These are phyloP conservation scores for Talinum fruticosum DNA, from an alignment of 148 eudicot genomes.

Conservation along the genomic window DNA sequence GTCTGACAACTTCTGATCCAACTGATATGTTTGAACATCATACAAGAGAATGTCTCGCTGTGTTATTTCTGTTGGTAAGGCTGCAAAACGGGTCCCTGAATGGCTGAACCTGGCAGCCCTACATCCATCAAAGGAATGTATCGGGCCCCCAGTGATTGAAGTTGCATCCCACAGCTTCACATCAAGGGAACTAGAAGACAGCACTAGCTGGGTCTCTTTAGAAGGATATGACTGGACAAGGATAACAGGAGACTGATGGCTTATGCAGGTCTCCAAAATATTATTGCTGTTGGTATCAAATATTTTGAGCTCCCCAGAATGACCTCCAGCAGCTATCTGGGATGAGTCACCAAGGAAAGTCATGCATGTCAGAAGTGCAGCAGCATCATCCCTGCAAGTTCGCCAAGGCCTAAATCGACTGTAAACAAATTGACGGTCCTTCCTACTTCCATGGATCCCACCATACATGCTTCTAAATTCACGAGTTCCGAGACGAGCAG, in stretches of 20 bases:
- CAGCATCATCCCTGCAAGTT: constrained; percentile 79
- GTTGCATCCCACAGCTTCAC: constrained; percentile 91
- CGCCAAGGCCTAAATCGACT: constrained; percentile 93
- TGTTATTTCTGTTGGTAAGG: constrained; percentile 64
- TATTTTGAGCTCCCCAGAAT: constrained; percentile 84
- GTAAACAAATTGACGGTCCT: constrained; percentile 91
- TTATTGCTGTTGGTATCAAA: constrained; percentile 71
- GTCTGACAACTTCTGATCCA: constrained; percentile 67
- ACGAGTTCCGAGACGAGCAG: constrained; percentile 83
- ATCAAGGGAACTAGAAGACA: constrained; percentile 80
- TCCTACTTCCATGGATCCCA: constrained; percentile 74
- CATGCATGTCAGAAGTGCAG: constrained; percentile 69
- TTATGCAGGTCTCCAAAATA: constrained; percentile 62
- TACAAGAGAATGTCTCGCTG: constrained; percentile 72
- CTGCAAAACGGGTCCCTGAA: constrained; percentile 66
- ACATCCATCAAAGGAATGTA: constrained; percentile 74
- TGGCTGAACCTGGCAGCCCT: constrained; percentile 74
- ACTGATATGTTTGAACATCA: constrained; percentile 63
- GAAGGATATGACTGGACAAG: constrained; percentile 60
- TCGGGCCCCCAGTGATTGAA: constrained; percentile 74
- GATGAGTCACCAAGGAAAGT: constrained; percentile 86
- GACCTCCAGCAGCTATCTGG: constrained; percentile 82
- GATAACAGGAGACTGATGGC: constrained; percentile 66
- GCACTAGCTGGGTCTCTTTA: constrained; percentile 57
- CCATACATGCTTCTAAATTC: constrained; percentile 88